phyloP scores from a whole-genome alignment of 805 yeast genomes.

The Saccharomycopsis vini region DNA sequence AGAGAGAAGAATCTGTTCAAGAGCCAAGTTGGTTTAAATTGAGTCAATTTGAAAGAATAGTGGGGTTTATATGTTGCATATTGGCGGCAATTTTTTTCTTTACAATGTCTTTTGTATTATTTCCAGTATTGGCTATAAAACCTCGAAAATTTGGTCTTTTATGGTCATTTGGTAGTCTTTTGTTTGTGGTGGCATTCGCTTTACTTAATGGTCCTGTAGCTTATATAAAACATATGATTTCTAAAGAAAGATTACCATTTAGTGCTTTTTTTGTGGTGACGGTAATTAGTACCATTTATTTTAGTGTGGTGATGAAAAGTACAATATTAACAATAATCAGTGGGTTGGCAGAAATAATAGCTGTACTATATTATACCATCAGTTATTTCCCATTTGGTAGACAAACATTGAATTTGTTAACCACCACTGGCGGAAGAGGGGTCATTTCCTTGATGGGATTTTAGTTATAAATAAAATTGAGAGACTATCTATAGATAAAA shows the following conservation, averaged over 20 bases:
- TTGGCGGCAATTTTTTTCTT: constrained; percentile 73
- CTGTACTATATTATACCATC: constrained; percentile 80
- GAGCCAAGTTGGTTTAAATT: constrained; percentile 70
- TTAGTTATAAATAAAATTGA: neutral
- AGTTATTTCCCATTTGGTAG: constrained; percentile 97
- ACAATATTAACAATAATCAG: constrained; percentile 70
- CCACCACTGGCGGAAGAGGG: constrained; percentile 48
- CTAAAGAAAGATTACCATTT: constrained; percentile 72
- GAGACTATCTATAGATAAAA: too few relatives aligned
- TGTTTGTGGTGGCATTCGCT: constrained; percentile 87
- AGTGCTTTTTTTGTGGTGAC: constrained; percentile 72
- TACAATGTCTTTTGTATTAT: constrained; percentile 66
- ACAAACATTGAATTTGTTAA: constrained; percentile 53
- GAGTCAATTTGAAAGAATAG: constrained; percentile 70
- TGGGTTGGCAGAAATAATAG: constrained; percentile 68
- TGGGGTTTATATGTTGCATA: constrained; percentile 71
- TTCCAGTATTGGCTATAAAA: constrained; percentile 82
- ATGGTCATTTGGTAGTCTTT: constrained; percentile 86
- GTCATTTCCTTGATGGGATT: constrained; percentile 23
- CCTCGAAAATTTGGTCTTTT: constrained; percentile 86
- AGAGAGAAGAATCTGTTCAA: constrained; percentile 42
- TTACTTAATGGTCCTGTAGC: constrained; percentile 91
- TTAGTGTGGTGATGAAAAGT: constrained; percentile 59
- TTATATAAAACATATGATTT: constrained; percentile 64
- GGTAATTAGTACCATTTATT: constrained; percentile 71